Percentiles rank a stretch among this genome's conserved stretches.
Evolutionary conservation across 2,329 filamentous ascomycete genomes (phyloP).

Genomic region (Pseudodiploospora longispora): DNA sequence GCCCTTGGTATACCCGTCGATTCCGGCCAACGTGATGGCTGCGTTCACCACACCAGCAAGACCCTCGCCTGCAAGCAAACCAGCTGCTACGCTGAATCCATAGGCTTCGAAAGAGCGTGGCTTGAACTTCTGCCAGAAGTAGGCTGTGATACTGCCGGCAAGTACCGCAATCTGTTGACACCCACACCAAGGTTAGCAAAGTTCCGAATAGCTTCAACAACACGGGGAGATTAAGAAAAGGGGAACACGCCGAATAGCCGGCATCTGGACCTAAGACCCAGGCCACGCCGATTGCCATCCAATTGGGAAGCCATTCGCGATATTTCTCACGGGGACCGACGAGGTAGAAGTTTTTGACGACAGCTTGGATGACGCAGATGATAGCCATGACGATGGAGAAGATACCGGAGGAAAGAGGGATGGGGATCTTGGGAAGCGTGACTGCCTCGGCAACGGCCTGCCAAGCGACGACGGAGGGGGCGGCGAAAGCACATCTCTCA

Average conservation of each 20-base stretch:
- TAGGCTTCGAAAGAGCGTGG: constrained; percentile 44
- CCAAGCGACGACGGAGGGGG: constrained; percentile 59
- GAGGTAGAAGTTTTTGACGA: constrained; percentile 47
- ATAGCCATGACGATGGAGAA: constrained; percentile 49
- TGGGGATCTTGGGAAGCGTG: constrained; percentile 46
- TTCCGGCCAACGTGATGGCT: constrained; percentile 28
- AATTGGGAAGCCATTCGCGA: constrained; percentile 51
- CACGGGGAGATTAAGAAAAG: not conserved
- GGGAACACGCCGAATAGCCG: constrained; percentile 29
- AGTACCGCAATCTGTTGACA: constrained; percentile 38
- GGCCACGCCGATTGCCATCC: constrained; percentile 53
- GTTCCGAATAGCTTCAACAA: not conserved
- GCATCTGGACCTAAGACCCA: constrained; percentile 48
- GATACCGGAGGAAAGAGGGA: constrained; percentile 45
- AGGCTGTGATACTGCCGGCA: constrained; percentile 45
- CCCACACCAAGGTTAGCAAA: constrained; percentile 13
- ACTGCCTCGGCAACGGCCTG: constrained; percentile 55
- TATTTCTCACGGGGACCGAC: constrained; percentile 45
- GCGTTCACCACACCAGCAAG: constrained; percentile 55
- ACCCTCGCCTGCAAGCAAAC: constrained; percentile 55
- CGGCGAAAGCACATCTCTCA: constrained; percentile 46
- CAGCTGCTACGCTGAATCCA: constrained; percentile 51
- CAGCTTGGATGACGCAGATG: constrained; percentile 41
- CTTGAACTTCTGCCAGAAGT: constrained; percentile 46
- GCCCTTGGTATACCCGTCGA: constrained; percentile 17